Conservation (phyloP, 75 land plant genomes). For the Cunninghamia lanceolata region DNA sequence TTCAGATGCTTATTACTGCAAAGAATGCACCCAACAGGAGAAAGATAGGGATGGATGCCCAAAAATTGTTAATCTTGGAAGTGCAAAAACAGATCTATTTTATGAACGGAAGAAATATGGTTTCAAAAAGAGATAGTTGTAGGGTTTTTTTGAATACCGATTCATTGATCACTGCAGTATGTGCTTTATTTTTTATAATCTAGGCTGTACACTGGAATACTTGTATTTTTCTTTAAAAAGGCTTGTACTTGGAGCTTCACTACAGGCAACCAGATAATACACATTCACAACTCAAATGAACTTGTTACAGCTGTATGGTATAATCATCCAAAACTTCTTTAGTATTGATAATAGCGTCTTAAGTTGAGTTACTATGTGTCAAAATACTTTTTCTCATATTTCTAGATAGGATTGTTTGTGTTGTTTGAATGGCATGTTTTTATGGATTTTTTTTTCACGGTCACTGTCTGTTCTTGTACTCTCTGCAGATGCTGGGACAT, state of each 20-base stretch:
- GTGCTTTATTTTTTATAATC: background rate
- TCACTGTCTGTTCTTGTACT: no score
- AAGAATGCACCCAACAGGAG: constrained; percentile 82
- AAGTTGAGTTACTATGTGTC: background rate
- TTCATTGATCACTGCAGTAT: background rate
- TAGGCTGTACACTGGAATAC: background rate
- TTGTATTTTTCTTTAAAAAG: background rate
- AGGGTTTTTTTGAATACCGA: background rate
- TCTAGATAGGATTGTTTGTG: background rate
- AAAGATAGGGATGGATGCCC: constrained; percentile 77
- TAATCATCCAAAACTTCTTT: background rate
- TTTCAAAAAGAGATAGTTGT: constrained; percentile 52
- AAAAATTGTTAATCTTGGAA: constrained; percentile 72
- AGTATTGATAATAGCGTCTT: background rate
- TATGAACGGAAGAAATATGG: constrained; percentile 79
- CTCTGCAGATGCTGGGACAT: no score
- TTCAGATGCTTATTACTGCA: constrained; percentile 77
- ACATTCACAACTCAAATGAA: background rate
- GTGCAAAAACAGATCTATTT: constrained; percentile 71
- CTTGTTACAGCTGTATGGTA: background rate
- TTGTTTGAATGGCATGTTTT: no score
- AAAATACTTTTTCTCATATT: background rate
- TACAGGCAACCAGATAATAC: background rate
- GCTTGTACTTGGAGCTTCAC: background rate
- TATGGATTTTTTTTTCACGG: no score